phyloP scores from a whole-genome alignment of 2,329 filamentous ascomycete genomes.

The Bretziella fagacearum region DNA sequence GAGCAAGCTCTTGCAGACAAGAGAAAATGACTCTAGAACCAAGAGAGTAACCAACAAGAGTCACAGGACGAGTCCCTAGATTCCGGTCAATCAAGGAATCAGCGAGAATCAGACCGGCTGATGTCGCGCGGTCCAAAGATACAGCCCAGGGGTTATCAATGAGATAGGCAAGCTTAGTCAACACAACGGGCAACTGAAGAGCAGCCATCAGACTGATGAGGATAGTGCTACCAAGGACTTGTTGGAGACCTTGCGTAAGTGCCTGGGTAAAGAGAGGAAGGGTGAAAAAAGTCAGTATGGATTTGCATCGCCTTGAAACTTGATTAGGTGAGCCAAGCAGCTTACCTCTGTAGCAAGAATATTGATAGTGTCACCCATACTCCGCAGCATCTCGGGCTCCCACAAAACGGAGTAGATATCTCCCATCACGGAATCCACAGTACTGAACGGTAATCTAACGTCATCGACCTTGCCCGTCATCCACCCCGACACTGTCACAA shows the following conservation, averaged over 20 bases:
- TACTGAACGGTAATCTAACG: conserved; percentile 86
- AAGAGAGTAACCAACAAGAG: conserved; percentile 85
- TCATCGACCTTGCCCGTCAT: conserved; percentile 98
- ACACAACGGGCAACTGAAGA: conserved; percentile 73
- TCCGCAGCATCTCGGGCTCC: conserved; percentile 95
- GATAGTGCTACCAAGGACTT: conserved; percentile 81
- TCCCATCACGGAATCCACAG: conserved; percentile 93
- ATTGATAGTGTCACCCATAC: conserved; percentile 97
- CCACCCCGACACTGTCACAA: conserved; percentile 91
- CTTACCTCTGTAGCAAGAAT: conserved; percentile 89
- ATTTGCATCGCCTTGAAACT: conserved; percentile 1
- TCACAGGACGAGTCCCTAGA: conserved; percentile 77
- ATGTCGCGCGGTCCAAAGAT: conserved; percentile 77
- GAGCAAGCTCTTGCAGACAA: conserved; percentile 71
- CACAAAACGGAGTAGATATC: conserved; percentile 93
- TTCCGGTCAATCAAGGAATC: conserved; percentile 88
- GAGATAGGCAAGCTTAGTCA: conserved; percentile 86
- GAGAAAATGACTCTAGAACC: conserved; percentile 86
- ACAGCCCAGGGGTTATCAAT: conserved; percentile 98
- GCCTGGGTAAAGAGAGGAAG: conserved; percentile 41
- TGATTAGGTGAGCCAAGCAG: conserved; percentile 20
- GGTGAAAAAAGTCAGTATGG: conserved; percentile 17
- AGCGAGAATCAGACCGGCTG: conserved; percentile 79
- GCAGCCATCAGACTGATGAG: conserved; percentile 82
- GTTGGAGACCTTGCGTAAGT: conserved; percentile 87